Conservation (phyloP, 164 flowering plant genomes). For the Umbilicus rupestris region DNA sequence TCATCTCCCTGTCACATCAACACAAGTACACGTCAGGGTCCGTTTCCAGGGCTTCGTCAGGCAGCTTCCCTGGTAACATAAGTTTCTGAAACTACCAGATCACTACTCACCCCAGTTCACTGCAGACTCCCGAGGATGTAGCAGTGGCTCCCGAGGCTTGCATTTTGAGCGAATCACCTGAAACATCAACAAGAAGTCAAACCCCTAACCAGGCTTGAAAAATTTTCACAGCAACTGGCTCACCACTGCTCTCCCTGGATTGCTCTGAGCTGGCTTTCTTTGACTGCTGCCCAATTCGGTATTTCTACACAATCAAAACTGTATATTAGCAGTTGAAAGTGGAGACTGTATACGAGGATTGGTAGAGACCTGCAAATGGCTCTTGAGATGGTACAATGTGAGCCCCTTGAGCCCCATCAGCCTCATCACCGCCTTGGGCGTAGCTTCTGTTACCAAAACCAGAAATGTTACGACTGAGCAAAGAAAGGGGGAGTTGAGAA, state of each 20-base stretch:
- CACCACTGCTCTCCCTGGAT: conserved; percentile 36
- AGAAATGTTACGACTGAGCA: not conserved
- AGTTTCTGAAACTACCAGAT: not conserved
- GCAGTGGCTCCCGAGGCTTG: conserved; percentile 2
- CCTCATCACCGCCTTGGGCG: conserved; percentile 79
- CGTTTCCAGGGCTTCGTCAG: not conserved
- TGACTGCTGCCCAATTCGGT: conserved; percentile 69
- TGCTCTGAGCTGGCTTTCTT: conserved; percentile 29
- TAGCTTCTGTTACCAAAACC: conserved; percentile 52
- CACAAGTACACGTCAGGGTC: not conserved
- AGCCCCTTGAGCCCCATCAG: conserved; percentile 86
- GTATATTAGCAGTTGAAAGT: not conserved
- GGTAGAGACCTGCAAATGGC: conserved; percentile 98
- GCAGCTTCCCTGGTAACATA: not conserved
- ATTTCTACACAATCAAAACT: conserved; percentile 40
- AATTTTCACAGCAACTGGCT: conserved; percentile 11
- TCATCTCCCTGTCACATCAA: conserved; percentile 36
- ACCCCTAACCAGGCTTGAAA: not conserved
- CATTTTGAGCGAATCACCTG: conserved; percentile 6
- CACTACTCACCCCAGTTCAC: not conserved
- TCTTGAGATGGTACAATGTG: conserved; percentile 85
- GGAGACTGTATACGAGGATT: no score
- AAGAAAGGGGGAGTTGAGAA: not conserved
- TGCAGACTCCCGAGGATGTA: not conserved
- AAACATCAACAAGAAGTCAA: not conserved